Base-by-base conservation (phyloP, 2,329 filamentous ascomycete species). In the Orbilia blumenaviensis region DNA sequence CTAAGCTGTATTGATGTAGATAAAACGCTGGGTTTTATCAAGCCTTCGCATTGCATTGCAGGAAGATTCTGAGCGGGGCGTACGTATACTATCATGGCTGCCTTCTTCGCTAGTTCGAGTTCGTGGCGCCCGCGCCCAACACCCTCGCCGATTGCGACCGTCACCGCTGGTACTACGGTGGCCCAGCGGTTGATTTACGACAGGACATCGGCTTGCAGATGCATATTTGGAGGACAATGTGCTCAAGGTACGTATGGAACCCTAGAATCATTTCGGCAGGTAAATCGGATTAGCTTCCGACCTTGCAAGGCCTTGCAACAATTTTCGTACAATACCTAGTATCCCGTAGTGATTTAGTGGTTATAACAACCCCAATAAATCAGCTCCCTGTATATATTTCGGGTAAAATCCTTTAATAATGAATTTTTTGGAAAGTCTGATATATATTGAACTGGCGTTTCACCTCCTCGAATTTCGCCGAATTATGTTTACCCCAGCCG, bases 181-280 rank as follows among this genome's bases (percentile, higher is more conserved):
- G n/a, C n/a, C n/a, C n/a, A n/a, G n/a, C n/a, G n/a, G n/a, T n/a
- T n/a, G n/a, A n/a, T n/a, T n/a, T n/a, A n/a, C n/a, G n/a, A n/a
- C n/a, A n/a, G n/a, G n/a, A n/a, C n/a, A n/a, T 41, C 44, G n/a
- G 29, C 44, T 32, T 14, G 18, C n/a, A n/a, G n/a, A n/a, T n/a
- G n/a, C n/a, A n/a, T n/a, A 54, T 41, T 60, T 69, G 48, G n/a
- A 44, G 3, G 21, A 60, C 21, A 60, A 18, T 16, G 7, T 25
- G 16, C 12, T 34, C 25, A 6, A 50, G 12, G 50, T 12, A 41
- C 23, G 29, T 36, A 41, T 2, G 10, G 68, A 48, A 36, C 16
- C n/a, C 44, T 66, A 63, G 27, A 7, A 58, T 75, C 36, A 41
- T 75, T 63, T 62, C 34, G 69, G 62, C 62, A 75, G 63, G 54